Percentiles rank a stretch among this genome's conserved stretches.
These are phyloP conservation scores for Umbelopsis sp. DNA, from an alignment of 192 early-diverging fungal genomes.

Conservation along the genomic window DNA sequence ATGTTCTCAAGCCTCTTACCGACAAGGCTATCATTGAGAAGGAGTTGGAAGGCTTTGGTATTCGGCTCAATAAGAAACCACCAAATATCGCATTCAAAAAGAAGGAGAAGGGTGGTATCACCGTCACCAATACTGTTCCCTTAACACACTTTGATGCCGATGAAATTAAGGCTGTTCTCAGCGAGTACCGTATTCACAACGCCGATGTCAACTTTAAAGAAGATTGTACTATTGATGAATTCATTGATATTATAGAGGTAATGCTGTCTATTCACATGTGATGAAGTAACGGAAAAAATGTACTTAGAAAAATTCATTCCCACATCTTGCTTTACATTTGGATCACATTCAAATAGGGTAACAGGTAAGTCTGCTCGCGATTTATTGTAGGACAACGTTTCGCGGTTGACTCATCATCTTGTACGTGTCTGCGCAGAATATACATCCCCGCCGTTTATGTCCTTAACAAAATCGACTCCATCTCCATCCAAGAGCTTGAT, in stretches of 20 bases:
- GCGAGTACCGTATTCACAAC: slow-evolving; percentile 96
- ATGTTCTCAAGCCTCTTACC: slow-evolving; percentile 95
- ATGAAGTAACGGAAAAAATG: too few species aligned
- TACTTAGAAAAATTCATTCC: too few species aligned
- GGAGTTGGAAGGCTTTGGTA: slow-evolving; percentile 97
- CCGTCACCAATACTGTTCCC: slow-evolving; percentile 90
- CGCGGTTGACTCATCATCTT: background rate
- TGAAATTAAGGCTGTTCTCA: slow-evolving; percentile 89
- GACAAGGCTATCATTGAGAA: slow-evolving; percentile 95
- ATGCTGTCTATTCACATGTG: slow-evolving; percentile 4
- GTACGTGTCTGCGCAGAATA: slow-evolving; percentile 53
- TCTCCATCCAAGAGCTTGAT: slow-evolving; percentile 94
- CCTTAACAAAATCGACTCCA: slow-evolving; percentile 98
- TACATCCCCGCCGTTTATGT: slow-evolving; percentile 97
- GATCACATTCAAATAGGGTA: slow-evolving; percentile 20
- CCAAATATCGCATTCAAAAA: slow-evolving; percentile 95
- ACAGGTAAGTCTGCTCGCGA: slow-evolving; percentile 26
- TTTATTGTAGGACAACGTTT: background rate
- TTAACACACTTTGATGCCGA: slow-evolving; percentile 89
- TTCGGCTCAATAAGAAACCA: slow-evolving; percentile 95
- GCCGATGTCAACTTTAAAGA: slow-evolving; percentile 94
- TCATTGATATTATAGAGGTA: slow-evolving; percentile 98
- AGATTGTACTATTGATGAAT: slow-evolving; percentile 91
- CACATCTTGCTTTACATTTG: background rate
- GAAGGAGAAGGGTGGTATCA: slow-evolving; percentile 98